A percentile compares a stretch with the other conserved stretches of the same genome.
Evolutionary conservation across 257 asterid species (phyloP).

Genomic region (Nicotiana paniculata): DNA sequence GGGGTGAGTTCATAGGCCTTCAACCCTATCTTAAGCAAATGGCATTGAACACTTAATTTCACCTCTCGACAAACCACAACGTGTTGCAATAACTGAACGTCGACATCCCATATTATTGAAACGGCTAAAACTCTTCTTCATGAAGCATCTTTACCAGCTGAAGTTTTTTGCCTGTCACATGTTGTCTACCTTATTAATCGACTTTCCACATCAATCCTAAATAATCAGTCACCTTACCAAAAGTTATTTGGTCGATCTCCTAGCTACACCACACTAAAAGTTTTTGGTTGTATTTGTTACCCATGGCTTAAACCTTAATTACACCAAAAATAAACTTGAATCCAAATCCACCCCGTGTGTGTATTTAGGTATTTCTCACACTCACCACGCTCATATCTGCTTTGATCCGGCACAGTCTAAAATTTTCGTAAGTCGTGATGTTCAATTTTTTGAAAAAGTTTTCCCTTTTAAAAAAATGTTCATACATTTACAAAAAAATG

Average conservation of each 20-base stretch:
- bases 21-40: background rate
- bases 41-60: background rate
- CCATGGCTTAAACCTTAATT: background rate
- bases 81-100: background rate
- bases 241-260: background rate
- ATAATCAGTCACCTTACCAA: background rate
- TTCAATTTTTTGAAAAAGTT: background rate
- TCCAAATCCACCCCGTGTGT: background rate
- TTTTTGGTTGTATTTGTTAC: background rate
- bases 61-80: background rate
- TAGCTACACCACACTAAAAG: background rate
- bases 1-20: background rate
- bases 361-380: background rate
- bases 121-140: background rate
- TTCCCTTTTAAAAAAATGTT: background rate
- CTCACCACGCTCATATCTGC: background rate
- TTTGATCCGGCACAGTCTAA: background rate
- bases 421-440: background rate
- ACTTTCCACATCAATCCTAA: background rate
- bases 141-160: too few relatives aligned
- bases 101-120: background rate
- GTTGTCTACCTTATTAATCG: background rate
- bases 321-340: background rate
- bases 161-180: background rate
- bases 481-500: conserved; percentile 26